phyloP scores from a whole-genome alignment of 2,329 filamentous ascomycete genomes.

The Emmonsiellopsis sp. region DNA sequence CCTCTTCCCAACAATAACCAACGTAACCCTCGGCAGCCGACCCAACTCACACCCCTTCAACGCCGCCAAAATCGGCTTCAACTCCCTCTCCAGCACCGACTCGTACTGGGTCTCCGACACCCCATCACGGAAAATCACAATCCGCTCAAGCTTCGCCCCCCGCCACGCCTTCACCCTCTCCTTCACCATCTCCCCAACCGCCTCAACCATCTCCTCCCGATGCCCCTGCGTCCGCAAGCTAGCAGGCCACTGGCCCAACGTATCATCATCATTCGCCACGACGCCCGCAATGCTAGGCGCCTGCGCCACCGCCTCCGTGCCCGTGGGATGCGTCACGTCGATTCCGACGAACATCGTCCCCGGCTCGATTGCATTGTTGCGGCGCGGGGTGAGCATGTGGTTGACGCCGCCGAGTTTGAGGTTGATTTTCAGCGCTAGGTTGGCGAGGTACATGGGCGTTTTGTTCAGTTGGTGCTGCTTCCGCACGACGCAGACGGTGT shows the following conservation, averaged over 20 bases:
- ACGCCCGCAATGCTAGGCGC: slow-evolving; percentile 73
- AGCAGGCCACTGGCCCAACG: slow-evolving; percentile 70
- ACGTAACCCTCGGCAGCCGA: slow-evolving; percentile 52
- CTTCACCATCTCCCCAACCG: slow-evolving; percentile 52
- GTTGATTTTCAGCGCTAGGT: slow-evolving; percentile 71
- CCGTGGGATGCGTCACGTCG: slow-evolving; percentile 80
- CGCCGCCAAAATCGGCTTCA: slow-evolving; percentile 47
- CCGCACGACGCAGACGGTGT: slow-evolving; percentile 10
- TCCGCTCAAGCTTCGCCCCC: slow-evolving; percentile 58
- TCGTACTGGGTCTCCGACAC: slow-evolving; percentile 79
- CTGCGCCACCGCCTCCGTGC: slow-evolving; percentile 44
- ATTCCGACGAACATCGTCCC: slow-evolving; percentile 81
- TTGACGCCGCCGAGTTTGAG: slow-evolving; percentile 65
- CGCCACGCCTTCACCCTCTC: slow-evolving; percentile 59
- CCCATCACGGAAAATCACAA: slow-evolving; percentile 80
- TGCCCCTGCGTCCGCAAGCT: slow-evolving; percentile 56
- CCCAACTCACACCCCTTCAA: slow-evolving; percentile 51
- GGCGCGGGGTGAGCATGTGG: slow-evolving; percentile 49
- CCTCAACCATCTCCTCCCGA: slow-evolving; percentile 61
- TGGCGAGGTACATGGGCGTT: slow-evolving; percentile 35
- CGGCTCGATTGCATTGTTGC: slow-evolving; percentile 28
- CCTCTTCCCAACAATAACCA: slow-evolving; percentile 77
- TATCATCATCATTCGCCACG: slow-evolving; percentile 62
- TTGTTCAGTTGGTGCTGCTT: slow-evolving; percentile 1
- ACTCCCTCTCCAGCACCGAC: slow-evolving; percentile 57